Evolutionary conservation across 495 filamentous ascomycete genomes (phyloP).

Genomic region (Penicillium psychrofluorescens): DNA sequence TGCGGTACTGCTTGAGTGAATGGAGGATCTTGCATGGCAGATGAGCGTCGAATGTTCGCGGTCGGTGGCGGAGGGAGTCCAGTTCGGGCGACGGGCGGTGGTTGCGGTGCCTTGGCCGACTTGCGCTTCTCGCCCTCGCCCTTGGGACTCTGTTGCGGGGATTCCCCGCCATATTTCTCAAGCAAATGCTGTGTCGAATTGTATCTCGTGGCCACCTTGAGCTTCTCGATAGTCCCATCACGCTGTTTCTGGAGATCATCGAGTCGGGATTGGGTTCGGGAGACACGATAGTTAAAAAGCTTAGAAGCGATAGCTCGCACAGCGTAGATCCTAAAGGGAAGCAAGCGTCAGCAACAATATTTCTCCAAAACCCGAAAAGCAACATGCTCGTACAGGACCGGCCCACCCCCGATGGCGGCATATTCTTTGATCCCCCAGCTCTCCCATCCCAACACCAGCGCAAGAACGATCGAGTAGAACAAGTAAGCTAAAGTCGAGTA

Average conservation of each 20-base stretch:
- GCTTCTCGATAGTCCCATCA: slow-evolving; percentile 80
- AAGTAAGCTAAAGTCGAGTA: slow-evolving; percentile 88
- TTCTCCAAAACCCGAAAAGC: background rate
- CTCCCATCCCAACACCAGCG: slow-evolving; percentile 79
- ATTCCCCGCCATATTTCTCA: slow-evolving; percentile 80
- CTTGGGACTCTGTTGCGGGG: slow-evolving; percentile 41
- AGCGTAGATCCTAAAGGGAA: slow-evolving; percentile 52
- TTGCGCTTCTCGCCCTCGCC: slow-evolving; percentile 16
- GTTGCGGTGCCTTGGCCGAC: slow-evolving; percentile 12
- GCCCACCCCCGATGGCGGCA: slow-evolving; percentile 68
- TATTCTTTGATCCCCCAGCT: slow-evolving; percentile 70
- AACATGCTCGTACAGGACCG: slow-evolving; percentile 53
- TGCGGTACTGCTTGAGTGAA: background rate
- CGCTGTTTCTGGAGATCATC: slow-evolving; percentile 70
- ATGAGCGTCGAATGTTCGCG: slow-evolving; percentile 62
- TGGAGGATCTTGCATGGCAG: slow-evolving; percentile 11
- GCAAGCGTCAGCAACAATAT: background rate
- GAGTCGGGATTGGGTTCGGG: slow-evolving; percentile 55
- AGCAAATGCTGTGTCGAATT: slow-evolving; percentile 88
- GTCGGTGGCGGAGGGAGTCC: slow-evolving; percentile 70
- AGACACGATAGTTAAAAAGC: slow-evolving; percentile 80
- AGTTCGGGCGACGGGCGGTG: slow-evolving; percentile 36
- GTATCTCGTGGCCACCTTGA: slow-evolving; percentile 91
- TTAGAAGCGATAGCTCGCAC: slow-evolving; percentile 50
- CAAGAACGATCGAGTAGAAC: slow-evolving; percentile 69